Evolutionary conservation across 805 yeast species (phyloP).

Genomic region (Kockiozyma suomiensis): DNA sequence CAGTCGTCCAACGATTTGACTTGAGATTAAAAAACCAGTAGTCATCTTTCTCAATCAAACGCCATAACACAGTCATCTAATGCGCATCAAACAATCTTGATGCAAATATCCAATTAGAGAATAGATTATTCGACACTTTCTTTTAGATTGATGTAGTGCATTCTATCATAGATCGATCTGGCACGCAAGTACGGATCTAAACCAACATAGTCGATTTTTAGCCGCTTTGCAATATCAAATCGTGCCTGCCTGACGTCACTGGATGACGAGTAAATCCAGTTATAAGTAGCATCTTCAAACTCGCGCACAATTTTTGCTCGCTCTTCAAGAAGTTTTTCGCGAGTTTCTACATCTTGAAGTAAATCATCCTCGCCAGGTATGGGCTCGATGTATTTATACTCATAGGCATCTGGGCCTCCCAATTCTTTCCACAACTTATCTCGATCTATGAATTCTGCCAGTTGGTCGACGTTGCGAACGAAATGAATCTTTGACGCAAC

Average conservation of each 20-base stretch:
- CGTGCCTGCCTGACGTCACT: constrained; percentile 52
- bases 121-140: not conserved
- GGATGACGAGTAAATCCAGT: constrained; percentile 67
- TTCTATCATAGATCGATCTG: constrained; percentile 76
- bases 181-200: constrained; percentile 84
- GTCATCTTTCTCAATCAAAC: too few relatives aligned
- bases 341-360: constrained; percentile 50
- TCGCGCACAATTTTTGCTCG: constrained; percentile 57
- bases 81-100: too few relatives aligned
- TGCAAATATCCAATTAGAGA: not conserved
- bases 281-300: constrained; percentile 65
- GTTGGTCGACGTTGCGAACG: constrained; percentile 69
- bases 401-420: constrained; percentile 71
- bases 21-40: too few relatives aligned
- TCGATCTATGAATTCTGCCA: constrained; percentile 61
- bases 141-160: constrained; percentile 48
- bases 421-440: constrained; percentile 66
- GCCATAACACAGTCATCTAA: too few relatives aligned
- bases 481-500: constrained; percentile 89
- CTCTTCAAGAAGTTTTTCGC: constrained; percentile 51
- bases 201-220: constrained; percentile 64
- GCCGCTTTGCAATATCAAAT: constrained; percentile 49
- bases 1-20: not conserved
- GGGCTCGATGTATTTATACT: constrained; percentile 65
- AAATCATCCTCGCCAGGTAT: constrained; percentile 57